A percentile compares a stretch with the other conserved stretches of the same genome.
These are phyloP conservation scores for Xylogone sp. DNA, from an alignment of 2,329 filamentous ascomycete genomes.

Conservation along the genomic window DNA sequence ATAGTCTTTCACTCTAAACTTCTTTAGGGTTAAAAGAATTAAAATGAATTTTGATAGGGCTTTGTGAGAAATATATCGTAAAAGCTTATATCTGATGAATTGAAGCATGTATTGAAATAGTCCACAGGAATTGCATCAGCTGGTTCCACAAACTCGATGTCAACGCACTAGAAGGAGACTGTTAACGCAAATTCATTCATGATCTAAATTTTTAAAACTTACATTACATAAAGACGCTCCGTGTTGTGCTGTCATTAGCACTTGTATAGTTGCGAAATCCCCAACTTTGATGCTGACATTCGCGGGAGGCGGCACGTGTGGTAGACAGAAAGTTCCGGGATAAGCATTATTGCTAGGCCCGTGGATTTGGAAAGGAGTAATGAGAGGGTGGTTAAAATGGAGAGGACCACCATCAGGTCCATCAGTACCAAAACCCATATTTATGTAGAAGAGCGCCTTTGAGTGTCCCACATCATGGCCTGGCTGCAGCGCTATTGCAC, in stretches of 20 bases:
- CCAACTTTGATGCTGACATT: slow-evolving; percentile 67
- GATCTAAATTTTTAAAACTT: slow-evolving; percentile 3
- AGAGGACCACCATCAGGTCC: slow-evolving; percentile 57
- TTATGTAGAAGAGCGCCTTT: slow-evolving; percentile 78
- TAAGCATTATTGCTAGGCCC: slow-evolving; percentile 78
- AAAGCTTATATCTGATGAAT: slow-evolving; percentile 43
- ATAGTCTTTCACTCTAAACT: too few relatives aligned
- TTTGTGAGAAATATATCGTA: slow-evolving; percentile 11
- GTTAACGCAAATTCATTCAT: not conserved
- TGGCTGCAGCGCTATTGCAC: slow-evolving; percentile 79
- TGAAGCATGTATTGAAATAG: slow-evolving; percentile 59
- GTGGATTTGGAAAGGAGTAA: slow-evolving; percentile 72
- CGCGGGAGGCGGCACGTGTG: slow-evolving; percentile 75
- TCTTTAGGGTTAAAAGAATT: too few relatives aligned
- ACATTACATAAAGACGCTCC: slow-evolving; percentile 64
- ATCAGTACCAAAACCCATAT: slow-evolving; percentile 74
- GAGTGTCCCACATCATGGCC: slow-evolving; percentile 89
- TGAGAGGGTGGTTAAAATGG: slow-evolving; percentile 81
- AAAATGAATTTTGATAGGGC: too few relatives aligned
- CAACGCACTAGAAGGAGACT: not conserved
- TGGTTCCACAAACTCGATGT: not conserved
- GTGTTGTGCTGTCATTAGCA: slow-evolving; percentile 76
- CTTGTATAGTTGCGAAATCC: slow-evolving; percentile 80
- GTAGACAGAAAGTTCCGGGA: slow-evolving; percentile 79
- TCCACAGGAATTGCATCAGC: not conserved